Conservation (phyloP, 2,329 filamentous ascomycete genomes). For the Metarhizium guizhouense region DNA sequence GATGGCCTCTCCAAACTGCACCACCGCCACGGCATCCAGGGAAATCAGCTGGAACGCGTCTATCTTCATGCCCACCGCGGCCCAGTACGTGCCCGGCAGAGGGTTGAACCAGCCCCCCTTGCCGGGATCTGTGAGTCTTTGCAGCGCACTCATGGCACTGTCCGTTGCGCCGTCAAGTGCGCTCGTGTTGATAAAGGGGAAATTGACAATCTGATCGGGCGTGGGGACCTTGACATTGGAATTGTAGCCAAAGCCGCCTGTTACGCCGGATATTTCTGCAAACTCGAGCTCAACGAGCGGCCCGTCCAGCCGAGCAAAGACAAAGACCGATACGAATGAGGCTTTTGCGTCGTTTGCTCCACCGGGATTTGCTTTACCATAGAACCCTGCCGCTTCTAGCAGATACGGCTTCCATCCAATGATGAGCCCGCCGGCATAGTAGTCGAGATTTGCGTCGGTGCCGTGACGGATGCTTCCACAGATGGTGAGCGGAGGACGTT, state of each 20-base stretch:
- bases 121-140: conserved; percentile 1
- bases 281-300: conserved; percentile 28
- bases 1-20: conserved; percentile 20
- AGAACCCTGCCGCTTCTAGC: conserved; percentile 31
- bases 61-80: conserved; percentile 27
- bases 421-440: conserved; percentile 27
- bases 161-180: background rate
- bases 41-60: conserved; percentile 28
- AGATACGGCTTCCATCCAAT: conserved; percentile 25
- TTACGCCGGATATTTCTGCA: conserved; percentile 25
- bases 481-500: conserved; percentile 25
- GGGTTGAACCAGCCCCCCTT: conserved; percentile 22
- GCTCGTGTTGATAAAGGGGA: conserved; percentile 11
- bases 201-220: conserved; percentile 7
- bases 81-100: conserved; percentile 23
- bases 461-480: conserved; percentile 24
- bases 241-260: conserved; percentile 32
- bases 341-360: background rate
- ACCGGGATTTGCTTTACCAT: conserved; percentile 16
- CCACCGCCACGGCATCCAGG: conserved; percentile 25
- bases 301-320: conserved; percentile 28
- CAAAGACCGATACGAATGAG: conserved; percentile 22
- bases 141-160: conserved; percentile 1
- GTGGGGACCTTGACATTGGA: conserved; percentile 21
- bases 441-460: conserved; percentile 14